Evolutionary conservation across 495 filamentous ascomycete species (phyloP), one percentile per base, ranked within the genome.

Genomic region (Sordaria brevicollis): DNA sequence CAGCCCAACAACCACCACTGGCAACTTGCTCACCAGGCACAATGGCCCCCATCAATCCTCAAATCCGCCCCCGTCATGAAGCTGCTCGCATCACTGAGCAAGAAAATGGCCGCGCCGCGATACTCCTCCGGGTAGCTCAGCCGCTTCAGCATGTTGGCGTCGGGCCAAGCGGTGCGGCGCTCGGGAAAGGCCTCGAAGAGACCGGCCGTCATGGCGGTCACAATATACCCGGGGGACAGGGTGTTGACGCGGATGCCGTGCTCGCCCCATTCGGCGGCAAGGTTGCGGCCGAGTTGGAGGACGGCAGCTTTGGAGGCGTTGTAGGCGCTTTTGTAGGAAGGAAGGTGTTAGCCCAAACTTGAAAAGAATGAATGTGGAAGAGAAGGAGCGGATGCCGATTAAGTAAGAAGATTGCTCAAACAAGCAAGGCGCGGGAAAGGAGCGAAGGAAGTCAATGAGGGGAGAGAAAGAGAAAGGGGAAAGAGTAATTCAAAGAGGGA

Each of bases 181-280:
- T 96, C 92, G 7, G 93, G 92, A 74, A 84, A 92, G 67, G 89
- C 76, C 49, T 89, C 81, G 73, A 96, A 94, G 35, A 96, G 83
- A 62, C 88, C 86, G 76, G 91, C 88, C 11, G 94, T 92, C 93
- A 97, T 96, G 36, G 87, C 86, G n/a, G 93, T 97, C 67, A 95
- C 88, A 73, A 97, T 97, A 77, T 98, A 98, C 36, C 94, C 94
- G 0, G 94, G 94, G 15, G 92, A 96, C 74, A 97, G 89, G 43
- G 93, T 96, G 82, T 98, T 98, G 71, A 97, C 93, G 4, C 94
- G 91, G 78, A 98, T 97, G 67, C 90, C 90, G 79, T 94, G 86
- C 65, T 80, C 76, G 33, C 94, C 94, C 94, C 94, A 94, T 79
- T 96, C 92, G 35, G 87, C 79, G 6, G 93, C 94, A n/a, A 97